Conservation (phyloP, 2,329 filamentous ascomycete genomes). For the Penicillium sp. region DNA sequence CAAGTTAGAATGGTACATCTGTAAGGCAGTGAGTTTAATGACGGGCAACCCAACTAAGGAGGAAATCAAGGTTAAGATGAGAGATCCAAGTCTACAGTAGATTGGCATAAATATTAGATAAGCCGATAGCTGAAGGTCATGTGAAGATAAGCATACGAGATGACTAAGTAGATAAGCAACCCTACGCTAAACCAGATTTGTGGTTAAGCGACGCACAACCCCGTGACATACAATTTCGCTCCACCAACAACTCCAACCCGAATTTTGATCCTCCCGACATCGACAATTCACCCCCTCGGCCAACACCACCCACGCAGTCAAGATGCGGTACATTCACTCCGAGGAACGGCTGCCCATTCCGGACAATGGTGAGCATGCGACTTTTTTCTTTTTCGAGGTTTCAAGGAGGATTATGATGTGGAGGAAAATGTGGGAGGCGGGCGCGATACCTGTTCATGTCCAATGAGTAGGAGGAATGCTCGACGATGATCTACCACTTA, state of each 20-base stretch:
- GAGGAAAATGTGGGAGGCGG: background rate
- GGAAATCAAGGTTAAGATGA: too few relatives aligned
- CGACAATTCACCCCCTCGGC: conserved; percentile 43
- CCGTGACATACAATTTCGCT: conserved; percentile 41
- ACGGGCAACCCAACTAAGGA: too few relatives aligned
- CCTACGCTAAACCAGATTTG: conserved; percentile 42
- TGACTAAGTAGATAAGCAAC: conserved; percentile 26
- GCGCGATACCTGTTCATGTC: background rate
- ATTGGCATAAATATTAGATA: background rate
- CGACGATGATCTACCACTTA: background rate
- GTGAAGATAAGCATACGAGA: background rate
- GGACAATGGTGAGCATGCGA: conserved; percentile 79
- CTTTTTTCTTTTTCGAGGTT: conserved; percentile 27
- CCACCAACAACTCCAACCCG: conserved; percentile 38
- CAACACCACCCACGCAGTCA: conserved; percentile 55
- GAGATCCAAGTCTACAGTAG: too few relatives aligned
- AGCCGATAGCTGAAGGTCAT: background rate
- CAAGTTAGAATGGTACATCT: too few relatives aligned
- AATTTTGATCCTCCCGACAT: conserved; percentile 44
- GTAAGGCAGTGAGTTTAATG: too few relatives aligned
- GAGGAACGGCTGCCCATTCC: conserved; percentile 94
- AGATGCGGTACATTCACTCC: conserved; percentile 99
- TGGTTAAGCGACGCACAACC: conserved; percentile 48
- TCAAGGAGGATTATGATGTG: background rate
- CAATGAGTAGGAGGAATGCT: background rate